Base-by-base conservation (phyloP, 176 grass and related monocot genomes). In the Bonia amplexicaulis region DNA sequence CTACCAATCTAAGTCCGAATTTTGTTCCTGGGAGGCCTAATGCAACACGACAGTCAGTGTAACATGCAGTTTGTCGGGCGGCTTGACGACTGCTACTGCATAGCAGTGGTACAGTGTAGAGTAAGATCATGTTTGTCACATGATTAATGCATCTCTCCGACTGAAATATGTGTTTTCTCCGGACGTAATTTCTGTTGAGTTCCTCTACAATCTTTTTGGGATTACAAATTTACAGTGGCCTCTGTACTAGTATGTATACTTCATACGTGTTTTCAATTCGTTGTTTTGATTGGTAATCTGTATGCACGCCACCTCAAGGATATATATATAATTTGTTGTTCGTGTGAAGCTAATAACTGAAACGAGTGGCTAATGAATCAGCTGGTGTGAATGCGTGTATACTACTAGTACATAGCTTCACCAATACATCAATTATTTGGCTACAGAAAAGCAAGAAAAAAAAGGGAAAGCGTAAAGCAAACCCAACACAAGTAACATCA, bases 401-500 rank as follows among this genome's bases (percentile, higher is more conserved):
- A 33, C 31, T 42, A 48, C 27, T 33, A 27, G 10, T 33, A 23
- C 6, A 61, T 48, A 61, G 68, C 25, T 46, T 77, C 39, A 37
- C n/a, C 0, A 27, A 39, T 23, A 33, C 12, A 78, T 42, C 39
- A 55, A 12, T 66, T 57, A 69, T 69, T 51, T 23, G 19, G 27
- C 14, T 73, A 8, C 6, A 7, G 31, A 37, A 70, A 69, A 54
- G 48, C 27, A 4, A 25, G 45, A 19, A 41, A 7, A 7, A 15
- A 27, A 76, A 66, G 13, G n/a, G 19, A 15, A 31, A 71, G 41
- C 14, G 71, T 41, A 86, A 86, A 79, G 53, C 51, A 39, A 25
- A 25, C 41, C 75, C 65, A 71, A 70, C 42, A 59, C 65, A 78
- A 16, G 76, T 49, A 86, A 63, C 75, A 79, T 71, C 45, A 75